These are phyloP conservation scores for Rubroshorea leprosula DNA, from an alignment of 345 rosid genomes.

Conservation along the genomic window DNA sequence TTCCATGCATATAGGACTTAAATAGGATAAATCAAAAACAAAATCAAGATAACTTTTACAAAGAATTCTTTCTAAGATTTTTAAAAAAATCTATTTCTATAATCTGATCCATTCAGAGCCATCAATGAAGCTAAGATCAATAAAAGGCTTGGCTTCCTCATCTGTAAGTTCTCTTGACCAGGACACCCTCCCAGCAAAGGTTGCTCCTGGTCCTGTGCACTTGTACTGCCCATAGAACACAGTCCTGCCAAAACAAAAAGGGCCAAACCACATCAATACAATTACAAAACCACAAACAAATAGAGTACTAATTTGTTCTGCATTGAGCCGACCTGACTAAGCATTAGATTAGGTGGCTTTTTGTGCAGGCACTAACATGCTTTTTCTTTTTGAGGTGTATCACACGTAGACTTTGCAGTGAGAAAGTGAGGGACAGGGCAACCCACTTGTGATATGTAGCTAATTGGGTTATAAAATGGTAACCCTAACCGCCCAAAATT, in stretches of 20 bases:
- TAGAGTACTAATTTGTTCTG: too few species aligned
- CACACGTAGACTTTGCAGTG: constrained; percentile 30
- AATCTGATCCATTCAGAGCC: constrained; percentile 78
- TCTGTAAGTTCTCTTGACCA: constrained; percentile 87
- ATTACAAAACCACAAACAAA: background rate
- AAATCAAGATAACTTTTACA: too few species aligned
- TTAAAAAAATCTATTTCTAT: too few species aligned
- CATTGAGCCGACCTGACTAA: background rate
- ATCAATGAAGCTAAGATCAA: constrained; percentile 70
- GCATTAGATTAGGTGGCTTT: background rate
- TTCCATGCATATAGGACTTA: too few species aligned
- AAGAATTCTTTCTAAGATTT: too few species aligned
- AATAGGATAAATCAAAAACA: too few species aligned
- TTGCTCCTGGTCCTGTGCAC: constrained; percentile 82
- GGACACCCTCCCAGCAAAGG: constrained; percentile 71
- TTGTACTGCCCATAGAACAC: constrained; percentile 91
- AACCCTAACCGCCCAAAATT: constrained; percentile 4
- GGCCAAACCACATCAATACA: constrained; percentile 5
- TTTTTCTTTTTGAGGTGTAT: background rate
- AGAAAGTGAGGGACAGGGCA: constrained; percentile 1
- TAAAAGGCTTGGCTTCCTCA: constrained; percentile 84
- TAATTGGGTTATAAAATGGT: background rate
- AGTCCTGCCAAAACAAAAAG: constrained; percentile 50
- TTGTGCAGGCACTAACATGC: background rate
- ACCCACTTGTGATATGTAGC: background rate